phyloP scores from a whole-genome alignment of 2,329 filamentous ascomycete species.

The Botrytis pseudocinerea region DNA sequence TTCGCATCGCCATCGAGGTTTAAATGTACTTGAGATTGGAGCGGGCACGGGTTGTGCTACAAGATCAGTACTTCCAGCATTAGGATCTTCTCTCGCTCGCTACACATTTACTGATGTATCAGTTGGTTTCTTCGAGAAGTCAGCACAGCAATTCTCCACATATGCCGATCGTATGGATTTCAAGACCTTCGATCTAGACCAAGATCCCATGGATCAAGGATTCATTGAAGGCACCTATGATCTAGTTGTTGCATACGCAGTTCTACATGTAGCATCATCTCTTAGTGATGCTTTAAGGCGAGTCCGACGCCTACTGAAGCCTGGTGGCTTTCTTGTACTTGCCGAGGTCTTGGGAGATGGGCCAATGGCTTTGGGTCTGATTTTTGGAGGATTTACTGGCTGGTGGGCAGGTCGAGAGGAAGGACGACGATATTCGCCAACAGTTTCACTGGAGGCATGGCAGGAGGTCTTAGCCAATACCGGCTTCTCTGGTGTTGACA shows the following conservation, averaged over 20 bases:
- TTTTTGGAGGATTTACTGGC: conserved; percentile 1
- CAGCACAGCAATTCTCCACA: background rate
- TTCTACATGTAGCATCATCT: background rate
- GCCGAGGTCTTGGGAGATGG: background rate
- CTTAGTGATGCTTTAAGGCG: background rate
- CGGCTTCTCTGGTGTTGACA: conserved; percentile 39
- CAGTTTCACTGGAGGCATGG: conserved; percentile 28
- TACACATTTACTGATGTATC: background rate
- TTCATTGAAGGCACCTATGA: background rate
- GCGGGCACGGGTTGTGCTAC: background rate
- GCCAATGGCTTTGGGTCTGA: background rate
- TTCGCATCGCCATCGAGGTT: background rate
- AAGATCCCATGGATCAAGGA: background rate
- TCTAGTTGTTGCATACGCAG: background rate
- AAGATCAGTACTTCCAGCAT: background rate
- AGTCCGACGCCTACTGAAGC: background rate
- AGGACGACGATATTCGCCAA: conserved; percentile 11
- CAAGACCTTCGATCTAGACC: background rate
- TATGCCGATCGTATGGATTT: background rate
- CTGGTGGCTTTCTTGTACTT: background rate
- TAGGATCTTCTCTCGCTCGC: background rate
- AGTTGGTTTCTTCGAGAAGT: background rate
- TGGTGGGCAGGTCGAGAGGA: conserved; percentile 29
- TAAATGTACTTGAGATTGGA: conserved; percentile 1
- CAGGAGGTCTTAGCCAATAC: conserved; percentile 29